These are phyloP conservation scores for Capronia americana DNA, from an alignment of 2,329 filamentous ascomycete genomes.

Conservation along the genomic window DNA sequence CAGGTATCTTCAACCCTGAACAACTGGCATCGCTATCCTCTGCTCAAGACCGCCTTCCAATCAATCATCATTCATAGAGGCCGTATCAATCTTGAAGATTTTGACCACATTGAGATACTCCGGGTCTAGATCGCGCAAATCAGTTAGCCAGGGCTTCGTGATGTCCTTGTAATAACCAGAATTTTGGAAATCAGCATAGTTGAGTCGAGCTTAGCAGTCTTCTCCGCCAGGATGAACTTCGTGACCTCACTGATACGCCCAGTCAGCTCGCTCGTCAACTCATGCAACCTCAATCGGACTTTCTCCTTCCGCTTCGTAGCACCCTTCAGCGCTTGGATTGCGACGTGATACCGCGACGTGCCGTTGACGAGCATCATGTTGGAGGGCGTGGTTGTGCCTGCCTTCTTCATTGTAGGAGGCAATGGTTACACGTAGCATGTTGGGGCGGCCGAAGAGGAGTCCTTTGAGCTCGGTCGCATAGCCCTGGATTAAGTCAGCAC, in stretches of 20 bases:
- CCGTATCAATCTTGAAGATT: conserved; percentile 32
- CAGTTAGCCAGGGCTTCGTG: not conserved
- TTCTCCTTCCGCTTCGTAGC: conserved; percentile 57
- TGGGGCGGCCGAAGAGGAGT: conserved; percentile 64
- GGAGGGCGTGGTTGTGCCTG: conserved; percentile 70
- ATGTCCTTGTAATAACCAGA: not conserved
- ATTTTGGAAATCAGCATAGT: not conserved
- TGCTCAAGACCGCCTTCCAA: not conserved
- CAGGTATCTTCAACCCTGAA: not conserved
- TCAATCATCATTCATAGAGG: conserved; percentile 33
- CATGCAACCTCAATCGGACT: conserved; percentile 54
- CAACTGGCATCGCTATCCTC: not conserved
- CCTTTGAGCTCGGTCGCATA: conserved; percentile 67
- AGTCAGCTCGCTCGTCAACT: conserved; percentile 57
- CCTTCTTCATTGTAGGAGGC: conserved; percentile 70
- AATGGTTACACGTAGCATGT: conserved; percentile 60
- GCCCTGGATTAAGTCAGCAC: conserved; percentile 40
- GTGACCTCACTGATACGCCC: conserved; percentile 57
- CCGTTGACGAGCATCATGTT: conserved; percentile 72
- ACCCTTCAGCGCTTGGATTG: conserved; percentile 59
- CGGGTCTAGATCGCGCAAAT: conserved; percentile 27
- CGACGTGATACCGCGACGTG: conserved; percentile 67
- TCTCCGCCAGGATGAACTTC: conserved; percentile 60
- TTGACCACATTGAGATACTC: conserved; percentile 35
- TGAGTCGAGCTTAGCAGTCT: conserved; percentile 55